These are phyloP conservation scores for Sporothrix euskadiensis DNA, from an alignment of 2,329 filamentous ascomycete genomes.

Conservation along the genomic window DNA sequence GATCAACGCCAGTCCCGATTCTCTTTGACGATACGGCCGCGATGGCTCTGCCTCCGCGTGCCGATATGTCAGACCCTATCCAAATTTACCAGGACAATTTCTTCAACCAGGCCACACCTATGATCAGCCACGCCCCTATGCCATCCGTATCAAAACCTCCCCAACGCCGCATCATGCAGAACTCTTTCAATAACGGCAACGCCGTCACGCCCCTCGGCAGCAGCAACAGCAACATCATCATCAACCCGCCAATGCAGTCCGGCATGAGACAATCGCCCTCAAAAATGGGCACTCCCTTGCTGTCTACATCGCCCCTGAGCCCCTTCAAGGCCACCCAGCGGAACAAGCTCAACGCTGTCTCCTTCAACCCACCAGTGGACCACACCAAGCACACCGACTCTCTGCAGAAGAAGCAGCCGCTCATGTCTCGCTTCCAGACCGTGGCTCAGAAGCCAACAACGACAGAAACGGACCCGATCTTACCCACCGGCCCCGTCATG, in stretches of 20 bases:
- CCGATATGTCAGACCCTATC: constrained; percentile 50
- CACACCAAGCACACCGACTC: constrained; percentile 63
- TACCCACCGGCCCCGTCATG: neutral
- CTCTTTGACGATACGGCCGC: constrained; percentile 40
- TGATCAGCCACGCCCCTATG: constrained; percentile 60
- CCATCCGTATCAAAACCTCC: constrained; percentile 51
- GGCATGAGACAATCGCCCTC: constrained; percentile 65
- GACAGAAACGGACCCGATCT: constrained; percentile 28
- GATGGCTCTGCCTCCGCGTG: constrained; percentile 57
- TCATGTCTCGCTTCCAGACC: constrained; percentile 61
- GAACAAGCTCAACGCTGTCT: constrained; percentile 65
- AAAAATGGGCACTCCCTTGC: constrained; percentile 57
- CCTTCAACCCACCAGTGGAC: constrained; percentile 64
- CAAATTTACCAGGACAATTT: constrained; percentile 56
- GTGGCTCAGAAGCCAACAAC: constrained; percentile 54
- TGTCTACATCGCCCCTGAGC: constrained; percentile 60
- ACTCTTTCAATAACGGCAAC: constrained; percentile 36
- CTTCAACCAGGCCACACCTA: constrained; percentile 48
- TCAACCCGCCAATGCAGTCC: constrained; percentile 62
- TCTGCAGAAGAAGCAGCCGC: constrained; percentile 64
- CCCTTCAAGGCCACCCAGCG: constrained; percentile 56
- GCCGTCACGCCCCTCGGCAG: constrained; percentile 58
- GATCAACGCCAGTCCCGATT: neutral
- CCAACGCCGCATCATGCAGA: constrained; percentile 46
- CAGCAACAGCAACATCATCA: constrained; percentile 34